Conservation (phyloP, 2,329 filamentous ascomycete species). For the Leptographium flavum region DNA sequence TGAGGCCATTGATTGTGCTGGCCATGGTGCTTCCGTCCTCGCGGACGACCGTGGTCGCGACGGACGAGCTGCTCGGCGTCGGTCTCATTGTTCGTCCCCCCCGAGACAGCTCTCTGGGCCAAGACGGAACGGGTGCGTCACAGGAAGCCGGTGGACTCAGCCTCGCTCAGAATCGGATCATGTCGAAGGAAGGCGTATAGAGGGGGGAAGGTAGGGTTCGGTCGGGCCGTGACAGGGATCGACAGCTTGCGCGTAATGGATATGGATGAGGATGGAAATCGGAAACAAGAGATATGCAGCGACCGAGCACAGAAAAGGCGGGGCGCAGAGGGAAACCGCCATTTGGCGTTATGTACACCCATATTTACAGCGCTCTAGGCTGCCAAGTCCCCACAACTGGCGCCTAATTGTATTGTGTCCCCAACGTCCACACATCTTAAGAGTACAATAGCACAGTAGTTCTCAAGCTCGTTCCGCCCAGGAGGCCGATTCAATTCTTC, state of each 20-base stretch:
- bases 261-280: too few species aligned
- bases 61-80: conserved; percentile 6
- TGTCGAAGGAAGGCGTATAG: not conserved
- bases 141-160: not conserved
- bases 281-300: too few species aligned
- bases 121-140: not conserved
- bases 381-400: too few species aligned
- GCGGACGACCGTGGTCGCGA: conserved; percentile 7
- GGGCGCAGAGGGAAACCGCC: too few species aligned
- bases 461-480: too few species aligned
- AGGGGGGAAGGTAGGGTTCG: not conserved
- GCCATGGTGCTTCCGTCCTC: not conserved
- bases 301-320: too few species aligned
- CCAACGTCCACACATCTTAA: too few species aligned
- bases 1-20: conserved; percentile 1
- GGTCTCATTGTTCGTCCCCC: not conserved
- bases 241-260: not conserved
- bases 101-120: not conserved
- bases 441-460: too few species aligned
- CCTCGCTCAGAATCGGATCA: not conserved
- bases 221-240: not conserved
- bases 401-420: too few species aligned
- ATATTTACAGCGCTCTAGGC: too few species aligned
- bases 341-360: too few species aligned
- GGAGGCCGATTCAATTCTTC: too few species aligned